Conservation (phyloP, 176 grass and related monocot genomes). For the Triticum timopheevii region DNA sequence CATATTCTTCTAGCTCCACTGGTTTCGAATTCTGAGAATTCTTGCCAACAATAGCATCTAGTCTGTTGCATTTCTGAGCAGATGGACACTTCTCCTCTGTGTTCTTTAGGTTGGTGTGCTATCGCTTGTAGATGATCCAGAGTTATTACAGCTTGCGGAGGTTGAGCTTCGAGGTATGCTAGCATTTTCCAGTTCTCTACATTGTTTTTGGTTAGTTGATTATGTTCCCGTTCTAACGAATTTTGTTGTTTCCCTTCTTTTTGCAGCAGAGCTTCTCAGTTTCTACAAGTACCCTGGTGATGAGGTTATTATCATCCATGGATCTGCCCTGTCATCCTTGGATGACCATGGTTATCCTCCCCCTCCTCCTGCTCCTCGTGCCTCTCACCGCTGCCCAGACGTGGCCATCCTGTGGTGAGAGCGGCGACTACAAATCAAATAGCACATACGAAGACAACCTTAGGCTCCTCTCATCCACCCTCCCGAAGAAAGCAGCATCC, state of each 20-base stretch:
- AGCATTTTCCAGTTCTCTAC: background rate
- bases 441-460: slow-evolving; percentile 42
- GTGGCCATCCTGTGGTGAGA: background rate
- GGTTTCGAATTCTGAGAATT: slow-evolving; percentile 20
- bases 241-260: background rate
- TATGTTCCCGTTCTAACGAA: background rate
- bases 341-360: background rate
- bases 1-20: slow-evolving; percentile 82
- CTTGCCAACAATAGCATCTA: background rate
- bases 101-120: slow-evolving; percentile 71
- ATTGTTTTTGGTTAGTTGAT: background rate
- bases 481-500: slow-evolving; percentile 16
- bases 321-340: slow-evolving; percentile 52
- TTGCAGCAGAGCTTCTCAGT: slow-evolving; percentile 56
- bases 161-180: slow-evolving; percentile 72
- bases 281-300: slow-evolving; percentile 90
- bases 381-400: background rate
- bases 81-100: background rate
- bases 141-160: slow-evolving; percentile 74
- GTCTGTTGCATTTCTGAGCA: background rate
- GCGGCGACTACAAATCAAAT: slow-evolving; percentile 39
- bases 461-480: slow-evolving; percentile 12
- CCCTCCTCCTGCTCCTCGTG: background rate
- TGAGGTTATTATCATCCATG: slow-evolving; percentile 75
- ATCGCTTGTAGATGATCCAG: slow-evolving; percentile 85